These are phyloP conservation scores for Stachybotrys chlorohalonatus DNA, from an alignment of 2,329 filamentous ascomycete genomes.

Conservation along the genomic window DNA sequence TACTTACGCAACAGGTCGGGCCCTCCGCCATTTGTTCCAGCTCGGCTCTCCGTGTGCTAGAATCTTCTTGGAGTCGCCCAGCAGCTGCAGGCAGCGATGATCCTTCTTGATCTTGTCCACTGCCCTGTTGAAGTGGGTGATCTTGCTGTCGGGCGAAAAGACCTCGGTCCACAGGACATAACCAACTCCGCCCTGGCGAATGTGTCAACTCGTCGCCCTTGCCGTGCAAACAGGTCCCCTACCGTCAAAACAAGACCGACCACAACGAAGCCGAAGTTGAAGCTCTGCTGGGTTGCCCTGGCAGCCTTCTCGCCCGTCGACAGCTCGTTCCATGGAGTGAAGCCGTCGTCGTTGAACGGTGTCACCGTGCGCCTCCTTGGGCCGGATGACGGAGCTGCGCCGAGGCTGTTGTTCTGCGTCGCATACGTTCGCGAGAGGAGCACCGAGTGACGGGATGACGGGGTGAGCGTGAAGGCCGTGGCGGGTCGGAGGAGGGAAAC, in stretches of 20 bases:
- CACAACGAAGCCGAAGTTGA: slow-evolving; percentile 75
- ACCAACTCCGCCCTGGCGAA: slow-evolving; percentile 57
- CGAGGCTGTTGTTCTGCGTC: slow-evolving; percentile 40
- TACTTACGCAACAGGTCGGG: slow-evolving; percentile 49
- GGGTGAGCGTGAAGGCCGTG: slow-evolving; percentile 14
- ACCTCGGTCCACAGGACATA: slow-evolving; percentile 77
- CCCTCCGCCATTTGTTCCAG: slow-evolving; percentile 69
- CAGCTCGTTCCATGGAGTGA: slow-evolving; percentile 71
- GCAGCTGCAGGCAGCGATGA: slow-evolving; percentile 57
- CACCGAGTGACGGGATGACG: slow-evolving; percentile 22
- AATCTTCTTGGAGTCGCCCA: slow-evolving; percentile 70
- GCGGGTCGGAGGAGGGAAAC: slow-evolving; percentile 25
- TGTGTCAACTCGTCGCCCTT: slow-evolving; percentile 1
- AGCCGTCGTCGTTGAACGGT: slow-evolving; percentile 77
- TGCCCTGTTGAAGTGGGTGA: slow-evolving; percentile 78
- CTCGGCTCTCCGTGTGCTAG: slow-evolving; percentile 74
- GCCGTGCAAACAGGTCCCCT: slow-evolving; percentile 7
- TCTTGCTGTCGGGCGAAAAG: slow-evolving; percentile 77
- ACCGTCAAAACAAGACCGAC: slow-evolving; percentile 70
- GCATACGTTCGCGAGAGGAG: slow-evolving; percentile 44
- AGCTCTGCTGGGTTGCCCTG: slow-evolving; percentile 79
- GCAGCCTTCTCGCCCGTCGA: slow-evolving; percentile 70
- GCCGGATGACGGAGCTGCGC: slow-evolving; percentile 20
- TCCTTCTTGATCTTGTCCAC: slow-evolving; percentile 72
- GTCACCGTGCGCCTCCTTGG: slow-evolving; percentile 64